Base-by-base conservation (phyloP, 768 basidiomycete species). In the Guyanaporus albipodus region DNA sequence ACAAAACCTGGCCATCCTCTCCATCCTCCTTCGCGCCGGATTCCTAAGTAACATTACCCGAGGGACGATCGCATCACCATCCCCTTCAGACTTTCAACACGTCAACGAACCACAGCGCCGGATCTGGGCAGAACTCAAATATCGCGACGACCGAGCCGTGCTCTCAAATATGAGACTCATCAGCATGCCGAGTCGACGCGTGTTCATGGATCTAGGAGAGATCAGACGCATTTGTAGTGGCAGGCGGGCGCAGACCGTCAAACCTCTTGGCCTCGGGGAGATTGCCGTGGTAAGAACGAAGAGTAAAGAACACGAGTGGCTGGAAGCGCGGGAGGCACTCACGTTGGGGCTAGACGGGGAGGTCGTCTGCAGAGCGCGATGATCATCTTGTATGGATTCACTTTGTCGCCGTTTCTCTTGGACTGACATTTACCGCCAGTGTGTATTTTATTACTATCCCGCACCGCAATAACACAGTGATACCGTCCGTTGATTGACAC, bases 121-220 rank as follows among this genome's bases (percentile, higher is more conserved):
- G 29, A 88, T 98, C 67, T 96, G 95, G 92, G 90, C 90, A 2
- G 82, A 85, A 41, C 81, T 97, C 54, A 99, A 99, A 70, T 94
- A 95, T 71, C 80, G 95, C 40, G 83, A 91, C 56, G 90, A 96
- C 64, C 73, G 79, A 24, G 90, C 93, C 6, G 91, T 97, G 18
- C 73, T 99, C 50, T 73, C 70, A 42, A 60, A 75, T 54, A 92
- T 97, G 84, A 70, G 79, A 39, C 78, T 95, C 64, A 75, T 98
- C 55, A 88, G 85, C 68, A 84, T 77, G 65, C 92, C 94, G 2
- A 88, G 84, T 66, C 82, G 86, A 60, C 75, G 85, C 42, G 76
- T 96, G 28, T 79, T 82, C 57, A 85, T 96, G 79, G 76, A 80
- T 37, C 48, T 75, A 28, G 68, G 74, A 4, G 94, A 96, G 58